phyloP scores from a whole-genome alignment of 2,329 filamentous ascomycete genomes.

The Venturia oleaginea region DNA sequence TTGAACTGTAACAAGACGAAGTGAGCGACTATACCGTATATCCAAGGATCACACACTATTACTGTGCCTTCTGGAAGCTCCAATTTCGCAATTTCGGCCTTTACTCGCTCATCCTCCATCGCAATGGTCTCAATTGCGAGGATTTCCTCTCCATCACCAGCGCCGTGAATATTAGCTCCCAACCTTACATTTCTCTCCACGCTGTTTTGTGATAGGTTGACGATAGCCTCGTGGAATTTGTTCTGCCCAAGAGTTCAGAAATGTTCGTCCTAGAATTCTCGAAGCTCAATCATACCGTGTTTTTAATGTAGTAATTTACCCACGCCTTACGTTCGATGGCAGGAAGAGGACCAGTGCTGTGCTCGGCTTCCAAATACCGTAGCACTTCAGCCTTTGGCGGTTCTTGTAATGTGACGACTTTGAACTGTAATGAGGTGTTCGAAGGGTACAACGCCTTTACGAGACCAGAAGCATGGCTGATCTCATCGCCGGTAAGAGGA shows the following conservation, averaged over 20 bases:
- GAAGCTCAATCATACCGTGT: constrained; percentile 40
- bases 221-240: constrained; percentile 53
- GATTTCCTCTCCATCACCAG: constrained; percentile 51
- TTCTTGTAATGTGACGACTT: constrained; percentile 58
- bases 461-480: constrained; percentile 41
- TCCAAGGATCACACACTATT: constrained; percentile 57
- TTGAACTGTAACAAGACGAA: background rate
- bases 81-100: constrained; percentile 51
- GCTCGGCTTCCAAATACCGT: constrained; percentile 56
- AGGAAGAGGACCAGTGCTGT: constrained; percentile 42
- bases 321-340: constrained; percentile 45
- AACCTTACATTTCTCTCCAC: constrained; percentile 52
- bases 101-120: constrained; percentile 46
- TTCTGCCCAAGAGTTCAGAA: constrained; percentile 31
- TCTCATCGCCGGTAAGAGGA: constrained; percentile 50
- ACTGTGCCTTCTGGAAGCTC: constrained; percentile 48
- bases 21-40: constrained; percentile 44
- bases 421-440: constrained; percentile 50
- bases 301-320: constrained; percentile 49
- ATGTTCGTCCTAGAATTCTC: background rate
- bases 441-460: constrained; percentile 47
- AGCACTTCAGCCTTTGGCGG: constrained; percentile 51
- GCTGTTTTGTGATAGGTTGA: constrained; percentile 42
- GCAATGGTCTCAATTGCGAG: constrained; percentile 48
- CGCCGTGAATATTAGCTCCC: constrained; percentile 47